Conservation (phyloP, 805 yeast species). For the Pichia thaimueangensis region DNA sequence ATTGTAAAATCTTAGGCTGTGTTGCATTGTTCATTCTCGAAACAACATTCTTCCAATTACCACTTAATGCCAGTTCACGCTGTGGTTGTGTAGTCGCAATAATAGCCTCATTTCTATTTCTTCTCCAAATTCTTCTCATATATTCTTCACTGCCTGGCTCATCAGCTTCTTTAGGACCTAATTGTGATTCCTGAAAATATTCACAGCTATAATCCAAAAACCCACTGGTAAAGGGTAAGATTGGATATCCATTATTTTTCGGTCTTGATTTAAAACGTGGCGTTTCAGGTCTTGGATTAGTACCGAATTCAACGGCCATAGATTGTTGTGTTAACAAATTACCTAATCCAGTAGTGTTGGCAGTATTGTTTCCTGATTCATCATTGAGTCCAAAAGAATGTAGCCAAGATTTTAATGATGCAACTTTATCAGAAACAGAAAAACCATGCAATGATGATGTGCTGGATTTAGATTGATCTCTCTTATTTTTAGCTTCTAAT, state of each 20-base stretch:
- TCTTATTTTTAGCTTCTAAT: slow-evolving; percentile 3
- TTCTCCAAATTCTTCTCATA: slow-evolving; percentile 77
- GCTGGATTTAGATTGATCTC: slow-evolving; percentile 5
- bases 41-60: slow-evolving; percentile 72
- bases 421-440: slow-evolving; percentile 11
- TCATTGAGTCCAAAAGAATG: slow-evolving; percentile 20
- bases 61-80: slow-evolving; percentile 72
- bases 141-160: slow-evolving; percentile 90
- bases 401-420: slow-evolving; percentile 17
- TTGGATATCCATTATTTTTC: slow-evolving; percentile 31
- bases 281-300: slow-evolving; percentile 49
- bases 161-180: slow-evolving; percentile 75
- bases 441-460: slow-evolving; percentile 13
- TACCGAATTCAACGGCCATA: slow-evolving; percentile 29
- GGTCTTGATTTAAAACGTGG: slow-evolving; percentile 43
- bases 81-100: slow-evolving; percentile 88
- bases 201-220: slow-evolving; percentile 77
- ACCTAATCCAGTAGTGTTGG: slow-evolving; percentile 20
- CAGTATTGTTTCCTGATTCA: slow-evolving; percentile 17
- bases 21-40: slow-evolving; percentile 62
- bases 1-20: slow-evolving; percentile 71
- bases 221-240: slow-evolving; percentile 51
- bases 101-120: slow-evolving; percentile 80
- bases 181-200: slow-evolving; percentile 94
- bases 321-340: slow-evolving; percentile 24